Conservation (phyloP, 805 yeast species). For the Yamadazyma insecticola region DNA sequence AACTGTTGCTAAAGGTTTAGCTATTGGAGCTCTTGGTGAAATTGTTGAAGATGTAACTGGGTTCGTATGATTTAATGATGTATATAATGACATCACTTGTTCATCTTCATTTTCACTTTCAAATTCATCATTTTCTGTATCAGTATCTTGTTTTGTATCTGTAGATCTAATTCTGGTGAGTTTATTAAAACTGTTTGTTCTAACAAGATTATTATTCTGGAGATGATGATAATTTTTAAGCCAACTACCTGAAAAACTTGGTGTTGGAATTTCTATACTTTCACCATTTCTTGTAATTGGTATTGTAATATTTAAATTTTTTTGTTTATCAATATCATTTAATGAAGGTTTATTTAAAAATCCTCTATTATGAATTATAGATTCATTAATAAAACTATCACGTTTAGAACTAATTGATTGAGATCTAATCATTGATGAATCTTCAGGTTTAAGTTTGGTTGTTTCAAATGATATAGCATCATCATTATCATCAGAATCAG, state of each 20-base stretch:
- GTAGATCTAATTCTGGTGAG: constrained; percentile 8
- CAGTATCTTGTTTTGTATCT: constrained; percentile 5
- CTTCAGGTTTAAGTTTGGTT: constrained; percentile 13
- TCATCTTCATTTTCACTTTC: constrained; percentile 57
- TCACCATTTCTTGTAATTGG: constrained; percentile 80
- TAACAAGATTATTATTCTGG: constrained; percentile 5
- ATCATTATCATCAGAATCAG: constrained; percentile 25
- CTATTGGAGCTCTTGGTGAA: constrained; percentile 14
- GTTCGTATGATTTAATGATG: constrained; percentile 40
- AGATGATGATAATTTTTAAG: constrained; percentile 24
- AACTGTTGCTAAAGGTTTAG: constrained; percentile 12
- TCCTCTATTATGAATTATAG: constrained; percentile 1
- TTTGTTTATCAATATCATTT: constrained; percentile 8
- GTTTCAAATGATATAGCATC: constrained; percentile 12
- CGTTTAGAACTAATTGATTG: constrained; percentile 9
- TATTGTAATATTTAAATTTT: constrained; percentile 58
- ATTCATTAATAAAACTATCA: constrained; percentile 5
- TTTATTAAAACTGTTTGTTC: constrained; percentile 9
- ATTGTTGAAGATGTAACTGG: constrained; percentile 19
- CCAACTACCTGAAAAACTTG: constrained; percentile 15
- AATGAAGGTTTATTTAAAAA: constrained; percentile 2
- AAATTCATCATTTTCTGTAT: constrained; percentile 11
- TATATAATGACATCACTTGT: constrained; percentile 62
- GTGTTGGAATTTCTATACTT: constrained; percentile 61
- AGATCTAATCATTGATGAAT: constrained; percentile 22